Conservation (phyloP, 2,329 filamentous ascomycete genomes). For the Leptographium radiaticola region DNA sequence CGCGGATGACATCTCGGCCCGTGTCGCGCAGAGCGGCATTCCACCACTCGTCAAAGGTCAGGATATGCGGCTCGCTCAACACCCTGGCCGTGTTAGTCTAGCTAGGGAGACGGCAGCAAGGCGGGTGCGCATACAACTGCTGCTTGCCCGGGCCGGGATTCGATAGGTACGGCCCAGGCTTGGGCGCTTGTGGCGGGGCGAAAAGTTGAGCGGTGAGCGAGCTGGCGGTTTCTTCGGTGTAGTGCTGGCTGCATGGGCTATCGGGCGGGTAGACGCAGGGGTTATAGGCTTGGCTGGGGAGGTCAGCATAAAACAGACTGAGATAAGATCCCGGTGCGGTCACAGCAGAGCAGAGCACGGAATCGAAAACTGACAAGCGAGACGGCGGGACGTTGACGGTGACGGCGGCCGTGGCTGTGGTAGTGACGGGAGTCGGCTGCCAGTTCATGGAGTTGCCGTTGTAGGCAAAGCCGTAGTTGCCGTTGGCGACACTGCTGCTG, state of each 20-base stretch:
- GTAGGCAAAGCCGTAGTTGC: background rate
- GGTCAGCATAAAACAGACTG: too few species aligned
- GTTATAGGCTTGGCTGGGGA: too few species aligned
- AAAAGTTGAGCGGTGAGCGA: too few species aligned
- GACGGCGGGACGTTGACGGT: background rate
- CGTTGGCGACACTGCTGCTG: background rate
- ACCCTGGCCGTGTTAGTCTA: background rate
- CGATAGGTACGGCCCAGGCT: too few species aligned
- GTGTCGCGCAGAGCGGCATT: background rate
- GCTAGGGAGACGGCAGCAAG: background rate
- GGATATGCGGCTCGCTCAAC: background rate
- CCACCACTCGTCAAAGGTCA: constrained; percentile 2
- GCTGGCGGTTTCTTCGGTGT: too few species aligned
- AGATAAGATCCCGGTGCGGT: background rate
- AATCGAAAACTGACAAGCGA: background rate
- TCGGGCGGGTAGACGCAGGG: too few species aligned
- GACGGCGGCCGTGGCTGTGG: background rate
- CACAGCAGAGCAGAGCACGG: background rate
- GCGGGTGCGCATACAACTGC: too few species aligned
- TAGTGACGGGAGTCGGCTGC: background rate
- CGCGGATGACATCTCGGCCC: background rate
- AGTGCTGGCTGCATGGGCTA: too few species aligned
- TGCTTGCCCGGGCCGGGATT: too few species aligned
- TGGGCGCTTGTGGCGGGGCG: too few species aligned
- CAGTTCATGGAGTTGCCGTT: background rate